Conservation (phyloP, 225 moss, liverwort and hornwort species). For the Straminergon stramineum region DNA sequence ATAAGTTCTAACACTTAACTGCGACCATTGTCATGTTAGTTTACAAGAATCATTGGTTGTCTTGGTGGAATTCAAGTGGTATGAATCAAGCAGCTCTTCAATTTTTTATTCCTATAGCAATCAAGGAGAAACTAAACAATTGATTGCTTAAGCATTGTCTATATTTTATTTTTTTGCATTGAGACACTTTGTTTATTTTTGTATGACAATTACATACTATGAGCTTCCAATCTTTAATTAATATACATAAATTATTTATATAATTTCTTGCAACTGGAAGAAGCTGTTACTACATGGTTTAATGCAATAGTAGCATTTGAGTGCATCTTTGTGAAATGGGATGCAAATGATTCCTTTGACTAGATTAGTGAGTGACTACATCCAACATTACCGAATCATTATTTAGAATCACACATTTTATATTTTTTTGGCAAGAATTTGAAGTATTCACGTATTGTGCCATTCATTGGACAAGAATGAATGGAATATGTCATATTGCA, state of each 20-base stretch:
- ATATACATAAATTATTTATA: no score
- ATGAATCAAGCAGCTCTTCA: fast-evolving
- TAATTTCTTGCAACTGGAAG: no score
- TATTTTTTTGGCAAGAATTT: not conserved
- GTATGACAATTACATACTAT: not conserved
- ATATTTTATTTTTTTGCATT: no score
- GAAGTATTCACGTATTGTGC: fast-evolving
- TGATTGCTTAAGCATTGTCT: no score
- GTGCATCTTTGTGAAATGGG: not conserved
- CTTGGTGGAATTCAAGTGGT: not conserved
- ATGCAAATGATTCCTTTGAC: not conserved
- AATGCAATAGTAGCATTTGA: not conserved
- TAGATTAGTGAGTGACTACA: fast-evolving
- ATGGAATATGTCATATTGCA: not conserved
- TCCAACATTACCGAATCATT: fast-evolving
- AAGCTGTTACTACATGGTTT: not conserved
- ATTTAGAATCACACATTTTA: not conserved
- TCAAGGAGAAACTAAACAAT: no score
- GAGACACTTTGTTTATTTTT: no score
- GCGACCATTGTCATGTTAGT: fast-evolving
- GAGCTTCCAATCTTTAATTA: fast-evolving
- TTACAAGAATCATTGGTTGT: not conserved
- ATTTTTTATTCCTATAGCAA: not conserved
- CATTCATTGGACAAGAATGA: not conserved
- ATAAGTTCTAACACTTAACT: not conserved